Conservation (phyloP, 768 basidiomycete genomes). For the Amanita molliuscula region DNA sequence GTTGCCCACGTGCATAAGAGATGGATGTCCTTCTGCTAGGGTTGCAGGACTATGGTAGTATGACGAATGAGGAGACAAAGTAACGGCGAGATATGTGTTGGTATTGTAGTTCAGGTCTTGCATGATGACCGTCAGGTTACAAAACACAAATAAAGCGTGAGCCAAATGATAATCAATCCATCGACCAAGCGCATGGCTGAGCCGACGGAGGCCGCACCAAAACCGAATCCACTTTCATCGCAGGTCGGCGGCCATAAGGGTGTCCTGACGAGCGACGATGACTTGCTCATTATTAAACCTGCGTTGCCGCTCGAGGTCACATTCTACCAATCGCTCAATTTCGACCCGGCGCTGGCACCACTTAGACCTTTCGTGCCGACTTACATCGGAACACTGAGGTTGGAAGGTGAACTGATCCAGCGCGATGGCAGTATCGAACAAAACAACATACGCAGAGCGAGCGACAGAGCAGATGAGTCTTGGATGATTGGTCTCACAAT, state of each 20-base stretch:
- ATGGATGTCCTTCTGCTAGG: constrained; percentile 22
- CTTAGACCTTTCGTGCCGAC: constrained; percentile 57
- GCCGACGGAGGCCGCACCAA: constrained; percentile 6
- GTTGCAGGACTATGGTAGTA: constrained; percentile 19
- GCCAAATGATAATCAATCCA: neutral
- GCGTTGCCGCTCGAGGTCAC: constrained; percentile 50
- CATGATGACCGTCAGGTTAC: constrained; percentile 6
- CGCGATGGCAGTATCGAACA: constrained; percentile 13
- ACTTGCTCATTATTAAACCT: constrained; percentile 75
- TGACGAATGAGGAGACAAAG: constrained; percentile 24
- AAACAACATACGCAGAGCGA: neutral
- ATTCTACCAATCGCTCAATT: constrained; percentile 56
- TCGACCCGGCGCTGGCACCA: constrained; percentile 26
- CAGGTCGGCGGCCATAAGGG: constrained; percentile 82
- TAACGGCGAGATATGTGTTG: constrained; percentile 34
- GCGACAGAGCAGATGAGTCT: constrained; percentile 35
- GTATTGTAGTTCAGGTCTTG: constrained; percentile 25
- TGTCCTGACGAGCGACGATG: constrained; percentile 61
- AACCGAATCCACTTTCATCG: constrained; percentile 25
- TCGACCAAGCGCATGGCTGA: constrained; percentile 1
- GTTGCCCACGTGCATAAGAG: constrained; percentile 26
- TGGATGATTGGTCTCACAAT: neutral
- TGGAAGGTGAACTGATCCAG: constrained; percentile 51
- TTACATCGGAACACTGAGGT: constrained; percentile 69
- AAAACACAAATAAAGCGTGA: neutral